Conservation (phyloP, 495 filamentous ascomycete species). For the Pyronema domesticum region DNA sequence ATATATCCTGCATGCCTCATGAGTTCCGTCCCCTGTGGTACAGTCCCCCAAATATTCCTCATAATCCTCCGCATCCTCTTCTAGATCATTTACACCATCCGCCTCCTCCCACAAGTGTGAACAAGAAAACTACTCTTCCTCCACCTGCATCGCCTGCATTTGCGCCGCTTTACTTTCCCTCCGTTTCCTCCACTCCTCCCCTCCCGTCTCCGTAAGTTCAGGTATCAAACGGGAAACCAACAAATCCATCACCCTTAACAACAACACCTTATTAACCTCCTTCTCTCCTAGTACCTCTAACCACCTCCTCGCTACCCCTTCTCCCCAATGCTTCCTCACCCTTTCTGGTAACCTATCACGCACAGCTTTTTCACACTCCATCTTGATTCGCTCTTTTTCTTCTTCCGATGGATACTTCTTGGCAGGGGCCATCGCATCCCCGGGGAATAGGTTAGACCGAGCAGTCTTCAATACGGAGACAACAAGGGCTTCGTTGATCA, state of each 20-base stretch:
- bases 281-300: conserved; percentile 60
- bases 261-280: conserved; percentile 79
- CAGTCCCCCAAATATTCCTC: too few species aligned
- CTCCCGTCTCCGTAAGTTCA: conserved; percentile 59
- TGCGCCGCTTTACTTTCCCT: not conserved
- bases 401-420: conserved; percentile 32
- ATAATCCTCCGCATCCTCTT: too few species aligned
- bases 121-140: too few species aligned
- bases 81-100: too few species aligned
- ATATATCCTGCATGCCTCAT: too few species aligned
- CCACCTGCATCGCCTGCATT: too few species aligned
- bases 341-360: conserved; percentile 33
- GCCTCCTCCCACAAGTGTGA: too few species aligned
- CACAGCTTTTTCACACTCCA: conserved; percentile 36
- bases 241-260: conserved; percentile 61
- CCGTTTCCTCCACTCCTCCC: conserved; percentile 36
- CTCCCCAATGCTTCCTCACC: conserved; percentile 34
- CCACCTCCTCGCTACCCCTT: conserved; percentile 34
- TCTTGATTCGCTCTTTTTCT: conserved; percentile 33
- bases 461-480: conserved; percentile 55
- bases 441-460: conserved; percentile 61
- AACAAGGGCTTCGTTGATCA: conserved; percentile 44
- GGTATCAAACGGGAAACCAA: conserved; percentile 63
- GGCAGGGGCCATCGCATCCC: conserved; percentile 41
- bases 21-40: too few species aligned